Conservation (phyloP, 2,329 filamentous ascomycete genomes). For the Aspergillus puulaauensis region DNA sequence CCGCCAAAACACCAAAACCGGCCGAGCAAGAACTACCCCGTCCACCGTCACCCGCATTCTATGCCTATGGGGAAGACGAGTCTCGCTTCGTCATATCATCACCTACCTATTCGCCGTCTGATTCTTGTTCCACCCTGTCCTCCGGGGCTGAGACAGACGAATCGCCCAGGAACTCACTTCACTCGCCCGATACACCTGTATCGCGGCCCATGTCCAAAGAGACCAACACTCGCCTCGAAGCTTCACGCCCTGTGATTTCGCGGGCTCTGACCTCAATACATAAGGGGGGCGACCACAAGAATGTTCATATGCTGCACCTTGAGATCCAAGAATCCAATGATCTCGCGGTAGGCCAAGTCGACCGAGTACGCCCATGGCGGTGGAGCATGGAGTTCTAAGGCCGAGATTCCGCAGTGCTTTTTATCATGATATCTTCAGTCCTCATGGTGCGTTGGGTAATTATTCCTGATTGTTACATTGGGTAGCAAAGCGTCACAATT, state of each 20-base stretch:
- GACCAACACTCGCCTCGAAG: slow-evolving; percentile 30
- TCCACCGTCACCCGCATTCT: slow-evolving; percentile 19
- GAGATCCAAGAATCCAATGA: slow-evolving; percentile 36
- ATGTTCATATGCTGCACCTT: slow-evolving; percentile 35
- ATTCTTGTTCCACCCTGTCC: slow-evolving; percentile 32
- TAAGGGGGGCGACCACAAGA: slow-evolving; percentile 32
- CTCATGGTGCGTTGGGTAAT: slow-evolving; percentile 1
- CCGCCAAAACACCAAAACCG: slow-evolving; percentile 5
- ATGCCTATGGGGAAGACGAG: slow-evolving; percentile 20
- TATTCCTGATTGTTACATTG: slow-evolving; percentile 1
- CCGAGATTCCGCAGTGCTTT: neutral
- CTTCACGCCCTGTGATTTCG: slow-evolving; percentile 29
- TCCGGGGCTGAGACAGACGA: slow-evolving; percentile 26
- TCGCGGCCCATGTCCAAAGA: slow-evolving; percentile 40
- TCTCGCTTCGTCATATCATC: slow-evolving; percentile 22
- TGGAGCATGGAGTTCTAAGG: slow-evolving; percentile 46
- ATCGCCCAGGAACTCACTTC: slow-evolving; percentile 29
- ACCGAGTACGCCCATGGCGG: slow-evolving; percentile 38
- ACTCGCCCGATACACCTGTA: slow-evolving; percentile 35
- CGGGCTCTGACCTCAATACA: slow-evolving; percentile 34
- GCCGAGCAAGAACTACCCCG: slow-evolving; percentile 9
- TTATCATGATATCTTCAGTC: neutral
- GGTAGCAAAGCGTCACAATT: slow-evolving; percentile 7
- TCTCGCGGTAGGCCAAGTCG: slow-evolving; percentile 31
- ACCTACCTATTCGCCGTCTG: slow-evolving; percentile 28